These are phyloP conservation scores for Dryadomyces sulphureus DNA, from an alignment of 2,329 filamentous ascomycete species.

Conservation along the genomic window DNA sequence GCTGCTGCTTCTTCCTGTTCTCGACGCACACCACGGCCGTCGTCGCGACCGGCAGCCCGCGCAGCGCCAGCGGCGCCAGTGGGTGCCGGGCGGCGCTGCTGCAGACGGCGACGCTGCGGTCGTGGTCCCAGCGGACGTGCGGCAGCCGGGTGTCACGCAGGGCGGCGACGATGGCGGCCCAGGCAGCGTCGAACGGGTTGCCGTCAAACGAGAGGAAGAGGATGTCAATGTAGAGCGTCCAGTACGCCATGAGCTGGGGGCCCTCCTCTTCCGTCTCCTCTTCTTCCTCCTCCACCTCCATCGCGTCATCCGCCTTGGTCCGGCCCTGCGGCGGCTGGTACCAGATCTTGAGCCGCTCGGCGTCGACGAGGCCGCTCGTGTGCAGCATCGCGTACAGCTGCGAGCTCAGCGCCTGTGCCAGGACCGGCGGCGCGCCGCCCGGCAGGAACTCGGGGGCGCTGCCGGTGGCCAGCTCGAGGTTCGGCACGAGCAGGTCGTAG, in stretches of 20 bases:
- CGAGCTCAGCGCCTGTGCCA: conserved; percentile 76
- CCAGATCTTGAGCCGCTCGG: conserved; percentile 59
- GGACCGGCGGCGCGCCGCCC: conserved; percentile 61
- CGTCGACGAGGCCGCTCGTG: conserved; percentile 49
- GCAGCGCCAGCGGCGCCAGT: conserved; percentile 36
- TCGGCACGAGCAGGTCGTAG: conserved; percentile 73
- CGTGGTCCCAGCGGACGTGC: conserved; percentile 66
- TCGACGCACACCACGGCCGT: conserved; percentile 59
- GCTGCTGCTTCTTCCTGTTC: conserved; percentile 39
- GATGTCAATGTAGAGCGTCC: conserved; percentile 91
- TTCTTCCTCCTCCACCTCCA: conserved; percentile 12
- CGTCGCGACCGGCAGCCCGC: conserved; percentile 57
- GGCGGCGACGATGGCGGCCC: conserved; percentile 71
- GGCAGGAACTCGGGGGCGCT: conserved; percentile 77
- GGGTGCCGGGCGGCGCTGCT: conserved; percentile 19
- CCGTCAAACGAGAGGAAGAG: conserved; percentile 88
- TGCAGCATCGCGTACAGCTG: conserved; percentile 65
- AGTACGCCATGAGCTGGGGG: conserved; percentile 61
- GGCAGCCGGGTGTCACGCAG: conserved; percentile 66
- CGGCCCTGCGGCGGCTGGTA: conserved; percentile 31
- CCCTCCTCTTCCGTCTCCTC: conserved; percentile 19
- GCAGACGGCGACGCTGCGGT: conserved; percentile 68
- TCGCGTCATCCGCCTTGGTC: conserved; percentile 18
- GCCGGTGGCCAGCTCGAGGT: conserved; percentile 83
- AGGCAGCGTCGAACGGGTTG: conserved; percentile 82